Conservation (phyloP, 495 filamentous ascomycete genomes). For the Penicillium atrosanguineum region DNA sequence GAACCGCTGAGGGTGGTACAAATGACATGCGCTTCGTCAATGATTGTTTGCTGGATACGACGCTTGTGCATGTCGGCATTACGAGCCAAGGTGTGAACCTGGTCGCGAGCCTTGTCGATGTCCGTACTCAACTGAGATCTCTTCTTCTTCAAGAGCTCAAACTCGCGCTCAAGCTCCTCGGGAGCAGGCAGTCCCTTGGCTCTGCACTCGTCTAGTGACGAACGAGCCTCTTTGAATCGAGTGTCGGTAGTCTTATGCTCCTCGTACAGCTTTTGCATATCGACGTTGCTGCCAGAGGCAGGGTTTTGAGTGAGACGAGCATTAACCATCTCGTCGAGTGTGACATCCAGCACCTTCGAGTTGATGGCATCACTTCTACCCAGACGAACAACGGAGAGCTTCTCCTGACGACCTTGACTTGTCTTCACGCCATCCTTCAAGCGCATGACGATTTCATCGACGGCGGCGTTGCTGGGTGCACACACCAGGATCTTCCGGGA, state of each 20-base stretch:
- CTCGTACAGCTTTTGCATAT: constrained; percentile 75
- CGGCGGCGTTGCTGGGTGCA: constrained; percentile 94
- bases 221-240: constrained; percentile 62
- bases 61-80: constrained; percentile 83
- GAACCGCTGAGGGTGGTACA: constrained; percentile 94
- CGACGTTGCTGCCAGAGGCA: constrained; percentile 39
- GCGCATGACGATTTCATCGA: constrained; percentile 92
- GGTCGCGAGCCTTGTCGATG: constrained; percentile 83
- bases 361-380: constrained; percentile 94
- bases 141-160: constrained; percentile 71
- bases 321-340: constrained; percentile 87
- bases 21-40: constrained; percentile 85
- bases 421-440: constrained; percentile 87
- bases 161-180: constrained; percentile 68
- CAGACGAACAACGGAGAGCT: constrained; percentile 82
- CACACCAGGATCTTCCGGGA: constrained; percentile 90
- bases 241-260: constrained; percentile 77
- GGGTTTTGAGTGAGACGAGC: constrained; percentile 54
- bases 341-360: constrained; percentile 83
- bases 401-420: constrained; percentile 63
- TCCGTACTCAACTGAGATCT: constrained; percentile 70
- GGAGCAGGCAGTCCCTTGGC: constrained; percentile 57
- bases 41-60: constrained; percentile 83
- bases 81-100: constrained; percentile 69
- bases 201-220: constrained; percentile 67